Evolutionary conservation across 164 flowering plant genomes (phyloP).

Genomic region (Liquidambar formosana): DNA sequence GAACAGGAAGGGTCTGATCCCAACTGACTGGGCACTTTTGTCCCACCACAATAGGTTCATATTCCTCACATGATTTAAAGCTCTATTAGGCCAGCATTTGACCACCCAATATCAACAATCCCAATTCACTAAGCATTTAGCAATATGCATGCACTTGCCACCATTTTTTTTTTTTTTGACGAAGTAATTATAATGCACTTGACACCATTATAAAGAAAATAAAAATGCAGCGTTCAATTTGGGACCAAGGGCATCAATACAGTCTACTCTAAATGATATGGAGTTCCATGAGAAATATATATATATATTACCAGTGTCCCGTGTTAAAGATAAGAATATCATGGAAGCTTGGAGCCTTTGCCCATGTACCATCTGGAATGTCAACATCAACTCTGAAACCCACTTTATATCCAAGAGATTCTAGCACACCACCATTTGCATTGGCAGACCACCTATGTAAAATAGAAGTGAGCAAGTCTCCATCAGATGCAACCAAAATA

Average conservation of each 20-base stretch:
- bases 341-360: conserved; percentile 75
- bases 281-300: background rate
- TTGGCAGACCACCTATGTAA: conserved; percentile 73
- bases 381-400: conserved; percentile 97
- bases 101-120: too few relatives aligned
- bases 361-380: conserved; percentile 89
- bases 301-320: conserved; percentile 96
- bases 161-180: too few relatives aligned
- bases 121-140: too few relatives aligned
- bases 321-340: conserved; percentile 86
- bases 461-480: conserved; percentile 11
- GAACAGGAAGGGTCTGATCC: too few relatives aligned
- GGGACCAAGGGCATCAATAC: background rate
- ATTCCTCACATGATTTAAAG: too few relatives aligned
- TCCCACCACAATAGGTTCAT: too few relatives aligned
- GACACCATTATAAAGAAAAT: background rate
- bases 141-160: background rate
- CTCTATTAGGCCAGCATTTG: too few relatives aligned
- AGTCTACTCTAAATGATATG: background rate
- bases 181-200: too few relatives aligned
- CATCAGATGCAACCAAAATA: background rate
- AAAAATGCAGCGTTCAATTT: background rate
- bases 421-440: conserved; percentile 60
- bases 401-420: conserved; percentile 81
- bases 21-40: too few relatives aligned